phyloP scores from a whole-genome alignment of 225 moss, liverwort and hornwort species.

The Lunularia cruciata region DNA sequence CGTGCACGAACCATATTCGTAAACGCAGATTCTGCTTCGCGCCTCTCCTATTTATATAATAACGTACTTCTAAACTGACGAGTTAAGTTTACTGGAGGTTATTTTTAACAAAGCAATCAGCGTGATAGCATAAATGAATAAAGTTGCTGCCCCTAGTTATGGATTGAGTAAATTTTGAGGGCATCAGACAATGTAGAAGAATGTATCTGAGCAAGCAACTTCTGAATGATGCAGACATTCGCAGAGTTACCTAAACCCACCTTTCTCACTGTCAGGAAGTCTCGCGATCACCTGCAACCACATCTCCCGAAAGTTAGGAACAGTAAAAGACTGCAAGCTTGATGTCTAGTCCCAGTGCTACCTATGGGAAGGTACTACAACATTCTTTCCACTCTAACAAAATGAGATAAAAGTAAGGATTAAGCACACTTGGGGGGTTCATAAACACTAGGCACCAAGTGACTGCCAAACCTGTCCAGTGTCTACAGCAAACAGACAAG shows the following conservation, averaged over 20 bases:
- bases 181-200: not conserved
- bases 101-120: not conserved
- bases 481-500: slow-evolving; percentile 39
- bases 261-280: slow-evolving; percentile 12
- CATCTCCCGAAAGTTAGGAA: not conserved
- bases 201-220: not conserved
- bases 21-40: not conserved
- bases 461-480: slow-evolving; percentile 42
- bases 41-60: too few species aligned
- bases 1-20: not conserved
- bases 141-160: too few species aligned
- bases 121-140: not conserved
- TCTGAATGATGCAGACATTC: not conserved
- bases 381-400: too few species aligned
- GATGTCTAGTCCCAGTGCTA: not conserved
- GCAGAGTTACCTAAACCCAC: not conserved
- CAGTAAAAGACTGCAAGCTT: not conserved
- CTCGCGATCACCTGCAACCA: slow-evolving; percentile 15
- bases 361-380: not conserved
- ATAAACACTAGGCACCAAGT: too few species aligned
- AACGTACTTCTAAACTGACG: too few species aligned
- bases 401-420: not conserved
- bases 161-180: not conserved
- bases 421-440: not conserved
- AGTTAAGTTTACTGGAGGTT: not conserved